Conservation (phyloP, 2,329 filamentous ascomycete genomes). For the Xylariaceae sp. region DNA sequence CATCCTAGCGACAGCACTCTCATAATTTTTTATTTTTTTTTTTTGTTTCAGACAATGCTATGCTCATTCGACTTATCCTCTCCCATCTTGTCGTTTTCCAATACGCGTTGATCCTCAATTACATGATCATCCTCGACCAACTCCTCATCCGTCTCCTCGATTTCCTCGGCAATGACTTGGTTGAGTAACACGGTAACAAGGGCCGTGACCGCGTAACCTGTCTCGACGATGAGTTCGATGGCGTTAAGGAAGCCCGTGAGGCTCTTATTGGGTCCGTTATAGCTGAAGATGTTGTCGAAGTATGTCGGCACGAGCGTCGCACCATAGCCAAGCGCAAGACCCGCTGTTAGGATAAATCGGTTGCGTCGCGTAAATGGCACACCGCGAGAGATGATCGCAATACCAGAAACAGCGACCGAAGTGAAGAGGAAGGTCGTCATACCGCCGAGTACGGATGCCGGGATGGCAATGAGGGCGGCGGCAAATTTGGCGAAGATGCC, state of each 20-base stretch:
- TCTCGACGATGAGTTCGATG: slow-evolving; percentile 68
- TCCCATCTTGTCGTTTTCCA: slow-evolving; percentile 13
- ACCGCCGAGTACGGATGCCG: slow-evolving; percentile 60
- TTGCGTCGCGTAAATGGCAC: slow-evolving; percentile 75
- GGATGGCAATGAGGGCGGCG: slow-evolving; percentile 73
- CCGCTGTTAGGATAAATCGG: slow-evolving; percentile 75
- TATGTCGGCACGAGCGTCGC: slow-evolving; percentile 64
- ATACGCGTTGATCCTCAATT: slow-evolving; percentile 4
- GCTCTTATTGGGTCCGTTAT: slow-evolving; percentile 61
- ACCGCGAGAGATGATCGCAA: slow-evolving; percentile 67
- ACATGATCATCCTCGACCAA: slow-evolving; percentile 12
- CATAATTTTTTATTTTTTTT: background rate
- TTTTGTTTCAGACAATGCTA: background rate
- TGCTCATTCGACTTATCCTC: slow-evolving; percentile 1
- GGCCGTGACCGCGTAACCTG: slow-evolving; percentile 71
- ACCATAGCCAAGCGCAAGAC: slow-evolving; percentile 68
- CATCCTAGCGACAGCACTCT: too few species aligned
- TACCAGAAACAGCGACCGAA: slow-evolving; percentile 71
- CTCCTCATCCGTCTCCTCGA: slow-evolving; percentile 52
- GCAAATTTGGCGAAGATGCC: slow-evolving; percentile 82
- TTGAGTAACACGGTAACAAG: slow-evolving; percentile 72
- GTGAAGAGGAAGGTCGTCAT: slow-evolving; percentile 81
- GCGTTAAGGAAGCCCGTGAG: slow-evolving; percentile 73
- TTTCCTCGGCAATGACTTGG: slow-evolving; percentile 66
- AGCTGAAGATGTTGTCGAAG: slow-evolving; percentile 70